phyloP scores from a whole-genome alignment of 176 grass and related monocot species.

The Hyparrhenia diplandra region DNA sequence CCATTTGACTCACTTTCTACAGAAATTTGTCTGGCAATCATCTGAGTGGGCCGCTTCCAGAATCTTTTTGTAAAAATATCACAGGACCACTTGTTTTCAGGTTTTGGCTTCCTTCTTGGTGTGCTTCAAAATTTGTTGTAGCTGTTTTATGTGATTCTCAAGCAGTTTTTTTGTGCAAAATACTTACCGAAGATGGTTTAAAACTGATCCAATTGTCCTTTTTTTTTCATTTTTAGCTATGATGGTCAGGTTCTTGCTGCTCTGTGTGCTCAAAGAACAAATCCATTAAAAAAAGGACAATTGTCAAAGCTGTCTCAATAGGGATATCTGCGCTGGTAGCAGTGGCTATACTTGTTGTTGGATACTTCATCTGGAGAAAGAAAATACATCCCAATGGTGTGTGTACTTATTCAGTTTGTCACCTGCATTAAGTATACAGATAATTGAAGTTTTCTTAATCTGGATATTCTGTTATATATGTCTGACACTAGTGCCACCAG shows the following conservation, averaged over 20 bases:
- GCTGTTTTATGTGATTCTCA: neutral
- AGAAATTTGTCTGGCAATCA: neutral
- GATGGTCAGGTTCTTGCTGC: neutral
- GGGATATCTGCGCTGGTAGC: neutral
- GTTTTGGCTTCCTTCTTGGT: neutral
- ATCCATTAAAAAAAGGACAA: neutral
- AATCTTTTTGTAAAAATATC: neutral
- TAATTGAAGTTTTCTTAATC: neutral
- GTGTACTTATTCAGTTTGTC: neutral
- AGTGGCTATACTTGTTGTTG: neutral
- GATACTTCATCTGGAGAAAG: neutral
- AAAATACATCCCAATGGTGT: neutral
- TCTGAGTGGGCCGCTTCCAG: neutral
- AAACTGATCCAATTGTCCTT: neutral
- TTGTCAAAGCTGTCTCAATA: neutral
- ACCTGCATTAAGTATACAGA: neutral
- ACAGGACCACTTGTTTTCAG: neutral
- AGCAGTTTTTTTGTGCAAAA: neutral
- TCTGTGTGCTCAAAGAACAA: neutral
- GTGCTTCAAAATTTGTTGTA: neutral
- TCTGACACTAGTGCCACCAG: neutral
- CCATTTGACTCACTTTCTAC: too few species aligned
- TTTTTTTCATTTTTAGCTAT: neutral
- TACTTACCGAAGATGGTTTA: too few species aligned
- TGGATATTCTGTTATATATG: neutral